Base-by-base conservation (phyloP, 2,329 filamentous ascomycete species). In the Paradendryphiella salina region DNA sequence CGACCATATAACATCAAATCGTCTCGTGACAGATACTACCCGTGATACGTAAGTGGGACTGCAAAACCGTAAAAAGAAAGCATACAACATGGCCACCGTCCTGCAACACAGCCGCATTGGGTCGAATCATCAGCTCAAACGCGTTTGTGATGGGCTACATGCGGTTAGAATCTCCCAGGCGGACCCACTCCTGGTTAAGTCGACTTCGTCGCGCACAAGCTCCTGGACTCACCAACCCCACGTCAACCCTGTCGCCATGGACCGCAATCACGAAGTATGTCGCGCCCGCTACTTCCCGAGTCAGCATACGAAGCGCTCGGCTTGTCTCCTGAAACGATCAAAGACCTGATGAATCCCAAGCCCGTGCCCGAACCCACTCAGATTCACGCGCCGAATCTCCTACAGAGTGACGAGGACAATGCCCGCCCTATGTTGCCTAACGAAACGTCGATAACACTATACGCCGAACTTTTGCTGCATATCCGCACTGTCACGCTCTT, bases 401-500 rank as follows among this genome's bases (percentile, higher is more conserved):
- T 71, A 17, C 64, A 71, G 46, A 61, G 59, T 47, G 59, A 57
- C 18, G 60, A 59, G 35, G 56, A 63, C 44, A 57, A 57, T 29
- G 54, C 52, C 26, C 46, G 57, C 20, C 61, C 59, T n/a, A 62
- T 70, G 32, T 56, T 59, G 15, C 59, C 61, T 21, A 69, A 70
- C 56, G 63, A 71, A 42, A 60, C 65, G 13, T 61, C 59, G 31
- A 73, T 73, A 37, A 62, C 61, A 13, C 73, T 86, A 11, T 85
- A 86, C 57, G 81, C 82, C 18, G 84, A 86, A 66, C 76, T 84
- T 13, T 73, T 86, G 31, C 76, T 82, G 29, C 80, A 86, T 56
- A 84, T 86, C 54, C 79, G 81, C 34, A 82, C 84, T 52, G 73
- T 85, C 34, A 82, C 81, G 2, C 73, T 86, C 13, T 80, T 83